Evolutionary conservation across 2,329 filamentous ascomycete species (phyloP), one percentile per base, ranked within the genome.

Genomic region (Pseudocercospora fuligena): DNA sequence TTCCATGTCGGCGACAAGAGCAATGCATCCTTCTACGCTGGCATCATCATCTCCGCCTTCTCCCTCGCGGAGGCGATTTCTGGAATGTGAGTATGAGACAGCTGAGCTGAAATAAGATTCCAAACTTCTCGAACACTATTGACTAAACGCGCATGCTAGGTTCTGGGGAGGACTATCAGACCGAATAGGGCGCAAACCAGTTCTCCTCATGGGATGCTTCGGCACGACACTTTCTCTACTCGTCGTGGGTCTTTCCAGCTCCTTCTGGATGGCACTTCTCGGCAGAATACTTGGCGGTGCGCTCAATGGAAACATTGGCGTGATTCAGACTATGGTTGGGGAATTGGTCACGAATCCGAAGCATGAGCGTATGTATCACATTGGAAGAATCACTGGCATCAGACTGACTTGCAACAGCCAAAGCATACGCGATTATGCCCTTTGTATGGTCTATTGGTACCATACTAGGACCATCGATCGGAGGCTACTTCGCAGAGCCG

Each of bases 391-490:
- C 46, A 16, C n/a, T 46, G 29, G 47, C 25, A 49, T 23, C 47
- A 62, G 66, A 62, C 69, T 70, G 46, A 65, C 33, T 21, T 8
- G 56, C 47, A 61, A 36, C 73, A 92, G 91, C 93, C 66, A 88
- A 90, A 68, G 94, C 94, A 29, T 97, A 94, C 78, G 89, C 93
- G 2, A 88, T 97, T 53, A 97, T 97, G 92, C 94, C 94, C 0
- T 97, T 97, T 75, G 91, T 97, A 7, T 97, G 94, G 93, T 90
- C 87, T 56, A 89, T 97, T 61, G 94, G 94, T 25, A 96, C 92
- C 9, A 97, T 97, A 70, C 85, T 97, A 61, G 94, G 94, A 0
- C 92, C 94, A 69, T 92, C 91, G 5, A 93, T 97, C 70, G 94
- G 94, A 66, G 94, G 94, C 36, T 88, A 90, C 63, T 93, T 97